Evolutionary conservation across 2,329 filamentous ascomycete species (phyloP), one percentile per base, ranked within the genome.

Genomic region (Lachnellula subtilissima): DNA sequence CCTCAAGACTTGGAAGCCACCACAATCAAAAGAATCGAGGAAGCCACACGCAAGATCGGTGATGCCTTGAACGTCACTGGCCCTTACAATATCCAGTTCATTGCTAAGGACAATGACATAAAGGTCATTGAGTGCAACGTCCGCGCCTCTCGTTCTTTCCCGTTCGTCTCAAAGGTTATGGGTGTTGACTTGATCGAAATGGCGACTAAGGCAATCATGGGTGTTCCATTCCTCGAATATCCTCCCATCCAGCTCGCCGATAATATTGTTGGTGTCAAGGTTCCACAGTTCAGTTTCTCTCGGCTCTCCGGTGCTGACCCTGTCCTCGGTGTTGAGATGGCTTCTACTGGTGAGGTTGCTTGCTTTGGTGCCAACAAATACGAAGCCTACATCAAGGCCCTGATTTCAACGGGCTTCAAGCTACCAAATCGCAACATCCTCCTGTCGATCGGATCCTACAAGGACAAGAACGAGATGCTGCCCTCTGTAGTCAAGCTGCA

Each of bases 91-190:
- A 99, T 99, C 61, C 94, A 99, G 72, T 97, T 99, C 77, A 99
- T 99, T 68, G 94, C 94, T 67, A 97, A 97, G 78, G 92, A 97
- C 73, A 97, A 97, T 72, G 93, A 97, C 64, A 97, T 99, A 79
- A 97, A 97, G 80, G 94, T 99, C 64, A 99, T 99, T 62, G 94
- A 99, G 76, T 97, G 94, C 76, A 99, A 99, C 69, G 94, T 97
- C 58, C 87, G 94, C 61, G 94, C 94, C 15, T 97, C 94, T 47
- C 84, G 94, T 63, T 97, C 93, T 0, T 97, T 97, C 81, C 94
- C 94, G 59, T 99, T 99, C 70, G 92, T 97, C 15, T 97, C 92
- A 62, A 99, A 99, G 79, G 91, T 96, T 64, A 97, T 96, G 90
- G 92, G 92, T 51, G 89, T 97, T 52, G 93, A 99, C 70, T 80